Evolutionary conservation across 176 grass and related monocot genomes (phyloP).

Genomic region (Oryza coarctata): DNA sequence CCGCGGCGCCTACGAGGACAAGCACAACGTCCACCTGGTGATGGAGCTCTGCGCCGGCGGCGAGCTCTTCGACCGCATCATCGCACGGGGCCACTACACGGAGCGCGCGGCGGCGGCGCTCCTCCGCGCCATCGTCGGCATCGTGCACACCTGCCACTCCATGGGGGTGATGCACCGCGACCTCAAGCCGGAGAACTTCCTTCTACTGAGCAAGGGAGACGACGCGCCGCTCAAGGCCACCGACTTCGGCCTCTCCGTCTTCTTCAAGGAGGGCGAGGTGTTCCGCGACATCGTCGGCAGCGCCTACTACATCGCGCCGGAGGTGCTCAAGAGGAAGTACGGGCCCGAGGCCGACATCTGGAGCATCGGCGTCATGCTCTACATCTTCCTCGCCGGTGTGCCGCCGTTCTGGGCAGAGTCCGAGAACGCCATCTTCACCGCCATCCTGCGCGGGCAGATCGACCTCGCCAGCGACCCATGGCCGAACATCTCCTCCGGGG

Average conservation of each 20-base stretch:
- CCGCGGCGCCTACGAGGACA: conserved; percentile 75
- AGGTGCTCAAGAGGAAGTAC: conserved; percentile 79
- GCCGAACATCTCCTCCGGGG: conserved; percentile 57
- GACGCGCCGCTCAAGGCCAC: conserved; percentile 79
- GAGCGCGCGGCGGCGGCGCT: conserved; percentile 57
- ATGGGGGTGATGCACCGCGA: conserved; percentile 92
- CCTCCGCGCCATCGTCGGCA: conserved; percentile 52
- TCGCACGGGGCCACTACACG: conserved; percentile 58
- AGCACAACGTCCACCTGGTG: conserved; percentile 72
- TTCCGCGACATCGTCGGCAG: conserved; percentile 79
- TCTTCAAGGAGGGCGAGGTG: conserved; percentile 70
- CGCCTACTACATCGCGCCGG: conserved; percentile 82
- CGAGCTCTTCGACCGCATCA: conserved; percentile 76
- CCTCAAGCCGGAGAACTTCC: conserved; percentile 88
- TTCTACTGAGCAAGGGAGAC: conserved; percentile 59
- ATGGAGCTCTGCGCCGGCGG: conserved; percentile 88
- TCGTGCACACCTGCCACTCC: conserved; percentile 67
- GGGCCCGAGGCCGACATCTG: conserved; percentile 75
- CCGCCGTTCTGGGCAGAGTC: conserved; percentile 86
- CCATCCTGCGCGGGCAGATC: conserved; percentile 61
- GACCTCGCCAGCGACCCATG: conserved; percentile 69
- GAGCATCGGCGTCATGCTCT: conserved; percentile 87
- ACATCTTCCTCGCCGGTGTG: conserved; percentile 82
- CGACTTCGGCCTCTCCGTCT: conserved; percentile 85
- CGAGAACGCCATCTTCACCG: conserved; percentile 74